Percentiles rank a stretch among this genome's conserved stretches.
Conservation (phyloP, 495 filamentous ascomycete species). For the Lophium mytilinum region DNA sequence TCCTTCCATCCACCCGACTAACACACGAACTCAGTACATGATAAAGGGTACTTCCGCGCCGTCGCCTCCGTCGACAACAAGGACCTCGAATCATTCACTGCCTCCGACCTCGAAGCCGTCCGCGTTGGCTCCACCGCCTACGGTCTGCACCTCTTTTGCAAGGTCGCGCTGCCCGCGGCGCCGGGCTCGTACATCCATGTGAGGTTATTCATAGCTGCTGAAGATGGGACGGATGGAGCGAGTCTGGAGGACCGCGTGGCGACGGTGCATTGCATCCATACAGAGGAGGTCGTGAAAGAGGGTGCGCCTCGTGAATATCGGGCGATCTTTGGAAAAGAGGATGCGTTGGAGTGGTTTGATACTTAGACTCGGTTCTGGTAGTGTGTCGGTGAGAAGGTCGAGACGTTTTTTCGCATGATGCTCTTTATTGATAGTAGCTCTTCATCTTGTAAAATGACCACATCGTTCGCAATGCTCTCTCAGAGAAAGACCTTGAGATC, state of each 20-base stretch:
- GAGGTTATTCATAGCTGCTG: constrained; percentile 43
- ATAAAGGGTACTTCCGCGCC: constrained; percentile 40
- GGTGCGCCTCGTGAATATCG: constrained; percentile 41
- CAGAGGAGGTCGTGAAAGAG: constrained; percentile 40
- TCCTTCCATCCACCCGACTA: neutral
- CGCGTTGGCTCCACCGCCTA: constrained; percentile 47
- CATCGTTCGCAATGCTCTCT: no score
- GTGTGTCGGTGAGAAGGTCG: no score
- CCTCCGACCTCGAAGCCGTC: constrained; percentile 38
- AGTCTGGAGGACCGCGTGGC: constrained; percentile 29
- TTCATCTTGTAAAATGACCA: no score
- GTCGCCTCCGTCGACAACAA: constrained; percentile 40
- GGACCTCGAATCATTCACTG: constrained; percentile 40
- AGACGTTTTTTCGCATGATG: no score
- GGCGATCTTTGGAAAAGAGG: constrained; percentile 45
- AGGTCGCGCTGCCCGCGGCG: constrained; percentile 41
- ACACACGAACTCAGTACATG: constrained; percentile 30
- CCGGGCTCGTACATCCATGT: constrained; percentile 34
- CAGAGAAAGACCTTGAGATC: no score
- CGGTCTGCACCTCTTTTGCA: constrained; percentile 50
- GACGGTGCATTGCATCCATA: constrained; percentile 47
- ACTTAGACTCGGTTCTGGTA: no score
- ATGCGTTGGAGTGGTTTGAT: constrained; percentile 43
- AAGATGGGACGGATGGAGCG: constrained; percentile 33
- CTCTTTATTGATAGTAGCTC: no score